These are phyloP conservation scores for Heracleum sosnowskyi DNA, from an alignment of 129 eudicot species.

Conservation along the genomic window DNA sequence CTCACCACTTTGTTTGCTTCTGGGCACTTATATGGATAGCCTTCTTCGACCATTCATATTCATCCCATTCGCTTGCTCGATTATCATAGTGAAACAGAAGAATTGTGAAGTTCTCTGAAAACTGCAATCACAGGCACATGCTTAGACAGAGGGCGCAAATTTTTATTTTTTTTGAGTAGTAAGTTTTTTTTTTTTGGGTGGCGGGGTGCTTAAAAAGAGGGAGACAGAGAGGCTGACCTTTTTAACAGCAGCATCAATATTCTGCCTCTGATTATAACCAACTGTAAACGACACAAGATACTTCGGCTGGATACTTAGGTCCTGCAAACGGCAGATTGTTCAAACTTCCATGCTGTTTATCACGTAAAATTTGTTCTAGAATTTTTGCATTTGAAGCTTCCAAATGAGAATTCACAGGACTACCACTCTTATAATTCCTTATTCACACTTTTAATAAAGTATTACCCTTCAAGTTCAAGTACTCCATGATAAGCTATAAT, in stretches of 20 bases:
- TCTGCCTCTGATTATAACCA: conserved; percentile 4
- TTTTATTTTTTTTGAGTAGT: background rate
- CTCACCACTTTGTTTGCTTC: conserved; percentile 10
- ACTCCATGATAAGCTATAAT: background rate
- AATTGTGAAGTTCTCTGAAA: background rate
- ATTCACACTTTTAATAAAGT: background rate
- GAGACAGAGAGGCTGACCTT: background rate
- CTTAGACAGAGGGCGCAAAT: background rate
- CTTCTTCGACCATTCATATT: conserved; percentile 5
- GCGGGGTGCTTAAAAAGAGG: background rate
- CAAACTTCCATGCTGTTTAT: background rate
- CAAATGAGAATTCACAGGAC: background rate
- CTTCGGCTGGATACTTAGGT: background rate
- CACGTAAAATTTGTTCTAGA: background rate
- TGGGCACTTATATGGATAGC: conserved; percentile 7
- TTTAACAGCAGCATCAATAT: conserved; percentile 9
- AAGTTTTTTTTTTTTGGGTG: too few species aligned
- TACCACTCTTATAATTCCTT: background rate
- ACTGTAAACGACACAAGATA: conserved; percentile 5
- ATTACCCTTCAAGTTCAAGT: background rate
- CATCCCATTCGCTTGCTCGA: conserved; percentile 1
- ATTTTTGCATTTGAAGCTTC: background rate
- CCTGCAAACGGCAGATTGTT: background rate
- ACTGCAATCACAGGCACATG: background rate
- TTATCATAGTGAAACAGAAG: conserved; percentile 6